Conservation (phyloP, 768 basidiomycete genomes). For the Pleurotus tuber-regium region DNA sequence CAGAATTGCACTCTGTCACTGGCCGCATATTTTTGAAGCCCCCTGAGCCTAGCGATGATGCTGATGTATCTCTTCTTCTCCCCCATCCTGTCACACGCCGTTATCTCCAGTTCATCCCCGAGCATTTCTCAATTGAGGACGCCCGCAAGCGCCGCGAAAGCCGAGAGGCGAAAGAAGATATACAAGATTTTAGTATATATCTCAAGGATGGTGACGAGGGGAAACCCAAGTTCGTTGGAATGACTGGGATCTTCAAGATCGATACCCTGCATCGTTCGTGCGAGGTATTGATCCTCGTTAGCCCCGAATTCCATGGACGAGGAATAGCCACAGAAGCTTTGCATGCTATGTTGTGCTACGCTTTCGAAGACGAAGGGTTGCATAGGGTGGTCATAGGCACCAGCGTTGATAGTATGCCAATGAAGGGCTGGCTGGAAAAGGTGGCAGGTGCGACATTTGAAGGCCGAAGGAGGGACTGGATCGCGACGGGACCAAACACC, state of each 20-base stretch:
- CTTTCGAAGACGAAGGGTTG: conserved; percentile 39
- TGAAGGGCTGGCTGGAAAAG: conserved; percentile 46
- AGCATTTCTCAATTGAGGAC: conserved; percentile 32
- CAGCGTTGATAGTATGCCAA: conserved; percentile 35
- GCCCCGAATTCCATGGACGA: conserved; percentile 32
- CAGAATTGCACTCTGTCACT: too few relatives aligned
- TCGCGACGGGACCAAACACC: conserved; percentile 32
- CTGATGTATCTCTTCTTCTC: conserved; percentile 31
- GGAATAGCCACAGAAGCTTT: conserved; percentile 44
- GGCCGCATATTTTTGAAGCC: conserved; percentile 32
- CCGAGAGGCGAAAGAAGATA: conserved; percentile 28
- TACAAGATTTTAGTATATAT: conserved; percentile 38
- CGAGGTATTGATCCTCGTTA: conserved; percentile 40
- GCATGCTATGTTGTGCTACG: conserved; percentile 36
- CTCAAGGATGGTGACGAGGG: conserved; percentile 21
- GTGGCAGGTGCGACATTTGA: conserved; percentile 39
- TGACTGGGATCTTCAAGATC: conserved; percentile 36
- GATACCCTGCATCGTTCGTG: conserved; percentile 33
- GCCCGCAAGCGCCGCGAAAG: conserved; percentile 30
- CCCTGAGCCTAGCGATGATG: conserved; percentile 34
- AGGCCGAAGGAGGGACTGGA: conserved; percentile 34
- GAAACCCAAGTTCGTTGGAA: conserved; percentile 31
- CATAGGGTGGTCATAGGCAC: conserved; percentile 44
- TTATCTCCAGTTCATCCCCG: conserved; percentile 37
- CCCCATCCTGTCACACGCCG: conserved; percentile 35